Base-by-base conservation (phyloP, 202 grass and related monocot species). In the Miscanthus sacchariflorus region DNA sequence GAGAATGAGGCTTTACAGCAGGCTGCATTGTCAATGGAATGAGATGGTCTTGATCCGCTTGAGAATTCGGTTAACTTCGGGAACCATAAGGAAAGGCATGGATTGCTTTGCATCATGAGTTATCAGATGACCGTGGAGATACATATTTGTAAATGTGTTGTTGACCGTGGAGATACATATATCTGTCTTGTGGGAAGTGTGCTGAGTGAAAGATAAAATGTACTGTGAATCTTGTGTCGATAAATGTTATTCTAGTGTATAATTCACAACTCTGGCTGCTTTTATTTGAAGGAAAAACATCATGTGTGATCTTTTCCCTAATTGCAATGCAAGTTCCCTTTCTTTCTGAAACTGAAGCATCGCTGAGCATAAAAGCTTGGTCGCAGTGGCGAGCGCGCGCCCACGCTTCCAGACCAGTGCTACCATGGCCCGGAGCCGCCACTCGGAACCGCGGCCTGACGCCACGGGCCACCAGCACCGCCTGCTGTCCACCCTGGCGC, bases 401-500 rank as follows among this genome's bases (percentile, higher is more conserved):
- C 12, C 12, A 14, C 50, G 50, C 14, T 56, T 19, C 52, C 18
- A 23, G 58, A 4, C 8, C 58, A 61, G 58, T 12, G 59, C 59
- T 24, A 7, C 64, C 12, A 67, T 67, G 64, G 27, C 1, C 25
- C 5, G 23, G 63, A 65, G 63, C 63, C 63, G 11, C 23, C 63
- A 27, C 9, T 12, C 10, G 2, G 24, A 5, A 3, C 23, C 63
- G 3, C 24, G 63, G 12, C 24, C 25, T 66, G 24, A 28, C 24
- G 63, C 24, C 11, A 66, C 24, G 11, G 24, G 0, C 61, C n/a
- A 11, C 61, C 63, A 66, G 25, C 64, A 30, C 64, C 12, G 13
- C 69, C 79, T 81, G 12, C 40, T 83, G 10, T 17, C 4, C n/a
- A 50, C 70, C 24, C 66, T 89, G 12, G 87, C 81, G 21, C 23